Conservation (phyloP, 2,329 filamentous ascomycete genomes). For the Coniella lustricola region DNA sequence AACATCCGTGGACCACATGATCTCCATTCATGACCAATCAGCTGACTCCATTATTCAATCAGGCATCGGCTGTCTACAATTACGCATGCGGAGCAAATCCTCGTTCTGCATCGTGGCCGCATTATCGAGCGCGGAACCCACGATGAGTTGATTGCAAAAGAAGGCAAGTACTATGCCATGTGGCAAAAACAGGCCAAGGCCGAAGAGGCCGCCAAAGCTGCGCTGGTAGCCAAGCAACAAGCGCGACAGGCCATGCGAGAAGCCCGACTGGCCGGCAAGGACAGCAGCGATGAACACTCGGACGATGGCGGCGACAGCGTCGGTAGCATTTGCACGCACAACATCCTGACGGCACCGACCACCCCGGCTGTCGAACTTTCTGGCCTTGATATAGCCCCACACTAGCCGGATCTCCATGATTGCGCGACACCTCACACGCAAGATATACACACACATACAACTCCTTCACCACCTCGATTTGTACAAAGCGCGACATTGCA, state of each 20-base stretch:
- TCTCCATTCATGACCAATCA: not conserved
- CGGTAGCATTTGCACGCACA: conserved; percentile 32
- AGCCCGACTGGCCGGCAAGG: conserved; percentile 39
- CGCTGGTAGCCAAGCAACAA: conserved; percentile 35
- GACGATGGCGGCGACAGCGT: conserved; percentile 38
- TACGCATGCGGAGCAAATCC: conserved; percentile 77
- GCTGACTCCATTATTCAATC: conserved; percentile 20
- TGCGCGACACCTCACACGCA: no score
- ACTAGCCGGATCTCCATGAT: not conserved
- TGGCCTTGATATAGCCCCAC: conserved; percentile 4
- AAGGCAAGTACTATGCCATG: conserved; percentile 74
- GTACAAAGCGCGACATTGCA: conserved; percentile 13
- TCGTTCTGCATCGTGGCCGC: conserved; percentile 69
- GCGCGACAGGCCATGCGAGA: conserved; percentile 40
- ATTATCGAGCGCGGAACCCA: conserved; percentile 76
- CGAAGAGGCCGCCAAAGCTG: conserved; percentile 60
- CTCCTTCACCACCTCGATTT: not conserved
- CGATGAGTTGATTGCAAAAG: conserved; percentile 61
- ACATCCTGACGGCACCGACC: conserved; percentile 29
- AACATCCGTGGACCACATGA: not conserved
- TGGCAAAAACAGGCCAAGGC: conserved; percentile 85
- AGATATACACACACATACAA: not conserved
- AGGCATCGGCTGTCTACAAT: conserved; percentile 79
- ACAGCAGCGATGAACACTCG: conserved; percentile 35
- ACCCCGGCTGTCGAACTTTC: conserved; percentile 23